Evolutionary conservation across 2,329 filamentous ascomycete genomes (phyloP).

Genomic region (Delphinella strobiligena): DNA sequence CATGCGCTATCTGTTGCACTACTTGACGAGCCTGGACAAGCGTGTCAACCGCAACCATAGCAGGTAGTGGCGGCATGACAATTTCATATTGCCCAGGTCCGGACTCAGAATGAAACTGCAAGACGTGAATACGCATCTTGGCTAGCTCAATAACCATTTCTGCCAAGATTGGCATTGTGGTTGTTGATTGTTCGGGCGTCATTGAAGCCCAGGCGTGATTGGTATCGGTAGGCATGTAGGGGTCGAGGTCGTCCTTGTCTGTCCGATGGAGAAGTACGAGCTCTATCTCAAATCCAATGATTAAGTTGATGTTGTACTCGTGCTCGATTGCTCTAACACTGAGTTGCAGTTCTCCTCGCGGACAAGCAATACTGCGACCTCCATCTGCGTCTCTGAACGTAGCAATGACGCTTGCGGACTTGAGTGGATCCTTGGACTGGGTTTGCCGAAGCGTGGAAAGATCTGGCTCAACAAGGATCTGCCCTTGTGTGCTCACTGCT

Average conservation of each 20-base stretch:
- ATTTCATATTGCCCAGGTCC: constrained; percentile 69
- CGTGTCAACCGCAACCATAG: constrained; percentile 57
- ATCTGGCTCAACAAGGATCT: constrained; percentile 56
- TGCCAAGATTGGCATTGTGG: constrained; percentile 47
- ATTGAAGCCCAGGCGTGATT: constrained; percentile 63
- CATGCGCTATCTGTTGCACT: constrained; percentile 51
- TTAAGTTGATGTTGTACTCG: constrained; percentile 44
- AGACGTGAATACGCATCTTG: constrained; percentile 50
- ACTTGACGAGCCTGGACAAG: constrained; percentile 60
- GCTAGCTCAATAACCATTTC: constrained; percentile 52
- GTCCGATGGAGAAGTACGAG: constrained; percentile 53
- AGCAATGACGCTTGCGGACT: constrained; percentile 53
- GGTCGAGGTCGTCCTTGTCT: constrained; percentile 5
- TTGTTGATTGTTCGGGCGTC: constrained; percentile 48
- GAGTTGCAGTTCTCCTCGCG: constrained; percentile 34
- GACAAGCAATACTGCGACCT: constrained; percentile 45
- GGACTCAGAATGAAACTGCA: constrained; percentile 65
- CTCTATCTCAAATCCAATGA: constrained; percentile 73
- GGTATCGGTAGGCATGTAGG: constrained; percentile 37
- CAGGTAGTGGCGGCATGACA: constrained; percentile 50
- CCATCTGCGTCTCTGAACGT: constrained; percentile 51
- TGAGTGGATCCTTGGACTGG: constrained; percentile 31
- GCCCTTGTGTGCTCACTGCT: constrained; percentile 46
- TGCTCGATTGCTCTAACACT: constrained; percentile 40
- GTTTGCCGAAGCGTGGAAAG: constrained; percentile 46